Conservation (phyloP, 352 stramenopile species). For the Phytophthora litchii region DNA sequence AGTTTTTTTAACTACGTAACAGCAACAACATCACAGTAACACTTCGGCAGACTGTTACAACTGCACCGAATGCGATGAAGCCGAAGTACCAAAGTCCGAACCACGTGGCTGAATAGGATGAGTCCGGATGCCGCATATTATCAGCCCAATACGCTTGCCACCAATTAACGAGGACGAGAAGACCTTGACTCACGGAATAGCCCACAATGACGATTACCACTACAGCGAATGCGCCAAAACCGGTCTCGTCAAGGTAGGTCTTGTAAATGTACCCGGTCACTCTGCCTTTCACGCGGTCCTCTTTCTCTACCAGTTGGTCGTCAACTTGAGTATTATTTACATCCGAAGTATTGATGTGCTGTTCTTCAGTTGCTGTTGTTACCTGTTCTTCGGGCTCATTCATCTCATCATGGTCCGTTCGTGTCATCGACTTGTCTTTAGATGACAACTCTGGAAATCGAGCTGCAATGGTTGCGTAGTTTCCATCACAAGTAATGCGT, state of each 20-base stretch:
- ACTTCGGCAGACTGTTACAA: constrained; percentile 29
- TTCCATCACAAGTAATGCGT: constrained; percentile 72
- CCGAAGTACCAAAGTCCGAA: constrained; percentile 47
- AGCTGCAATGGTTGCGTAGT: constrained; percentile 63
- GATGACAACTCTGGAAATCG: constrained; percentile 30
- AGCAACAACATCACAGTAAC: constrained; percentile 31
- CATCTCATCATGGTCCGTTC: neutral
- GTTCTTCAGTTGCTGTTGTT: neutral
- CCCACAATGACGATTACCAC: constrained; percentile 13
- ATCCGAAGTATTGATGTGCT: neutral
- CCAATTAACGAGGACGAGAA: constrained; percentile 43
- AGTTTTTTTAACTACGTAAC: constrained; percentile 33
- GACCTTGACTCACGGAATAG: constrained; percentile 30
- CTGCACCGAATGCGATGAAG: constrained; percentile 35
- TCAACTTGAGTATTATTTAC: neutral
- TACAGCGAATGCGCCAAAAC: constrained; percentile 24
- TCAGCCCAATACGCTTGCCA: constrained; percentile 48
- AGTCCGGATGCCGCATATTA: constrained; percentile 20
- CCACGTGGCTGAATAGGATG: constrained; percentile 13
- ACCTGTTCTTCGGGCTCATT: neutral
- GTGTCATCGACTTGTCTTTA: neutral
- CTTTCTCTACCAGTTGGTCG: constrained; percentile 27
- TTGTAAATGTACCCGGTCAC: constrained; percentile 36
- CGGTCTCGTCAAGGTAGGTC: constrained; percentile 42
- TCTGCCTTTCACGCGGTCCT: constrained; percentile 40